A percentile compares a stretch with the other conserved stretches of the same genome.
These are phyloP conservation scores for Triglochin maritima DNA, from an alignment of 106 monocot species.

Conservation along the genomic window DNA sequence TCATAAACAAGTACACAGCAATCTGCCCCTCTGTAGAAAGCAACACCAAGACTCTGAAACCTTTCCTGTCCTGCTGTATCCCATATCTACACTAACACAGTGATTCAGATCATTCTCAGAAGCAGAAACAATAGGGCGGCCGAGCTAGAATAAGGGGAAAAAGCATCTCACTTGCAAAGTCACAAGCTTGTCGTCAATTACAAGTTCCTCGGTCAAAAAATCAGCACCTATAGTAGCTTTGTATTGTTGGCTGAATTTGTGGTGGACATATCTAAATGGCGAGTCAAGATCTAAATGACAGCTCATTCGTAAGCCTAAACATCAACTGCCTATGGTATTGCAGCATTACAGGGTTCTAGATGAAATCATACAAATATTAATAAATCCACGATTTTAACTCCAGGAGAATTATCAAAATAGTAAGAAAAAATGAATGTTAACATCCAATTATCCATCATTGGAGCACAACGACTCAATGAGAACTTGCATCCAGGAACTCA, in stretches of 20 bases:
- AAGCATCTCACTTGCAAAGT: conserved; percentile 49
- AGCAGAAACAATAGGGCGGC: too few relatives aligned
- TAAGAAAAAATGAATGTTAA: too few relatives aligned
- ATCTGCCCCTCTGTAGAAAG: conserved; percentile 88
- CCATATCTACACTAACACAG: conserved; percentile 44
- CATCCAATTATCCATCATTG: too few relatives aligned
- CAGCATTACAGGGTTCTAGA: too few relatives aligned
- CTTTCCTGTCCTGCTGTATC: conserved; percentile 92
- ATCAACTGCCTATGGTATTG: not conserved
- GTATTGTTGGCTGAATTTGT: conserved; percentile 79
- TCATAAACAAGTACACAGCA: conserved; percentile 90
- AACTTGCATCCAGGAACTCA: too few relatives aligned
- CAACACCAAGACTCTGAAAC: conserved; percentile 90
- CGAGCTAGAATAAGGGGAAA: not conserved
- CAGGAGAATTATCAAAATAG: too few relatives aligned
- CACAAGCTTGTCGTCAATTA: conserved; percentile 65
- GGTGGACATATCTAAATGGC: conserved; percentile 58
- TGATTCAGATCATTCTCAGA: too few relatives aligned
- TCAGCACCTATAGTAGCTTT: conserved; percentile 74
- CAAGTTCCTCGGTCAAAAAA: conserved; percentile 66
- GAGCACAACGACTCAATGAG: too few relatives aligned
- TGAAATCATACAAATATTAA: too few relatives aligned
- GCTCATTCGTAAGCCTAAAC: not conserved
- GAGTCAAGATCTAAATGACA: conserved; percentile 11
- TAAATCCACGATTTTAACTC: too few relatives aligned